Base-by-base conservation (phyloP, 78 protist genomes). In the Dictyostelium brefeldianum region DNA sequence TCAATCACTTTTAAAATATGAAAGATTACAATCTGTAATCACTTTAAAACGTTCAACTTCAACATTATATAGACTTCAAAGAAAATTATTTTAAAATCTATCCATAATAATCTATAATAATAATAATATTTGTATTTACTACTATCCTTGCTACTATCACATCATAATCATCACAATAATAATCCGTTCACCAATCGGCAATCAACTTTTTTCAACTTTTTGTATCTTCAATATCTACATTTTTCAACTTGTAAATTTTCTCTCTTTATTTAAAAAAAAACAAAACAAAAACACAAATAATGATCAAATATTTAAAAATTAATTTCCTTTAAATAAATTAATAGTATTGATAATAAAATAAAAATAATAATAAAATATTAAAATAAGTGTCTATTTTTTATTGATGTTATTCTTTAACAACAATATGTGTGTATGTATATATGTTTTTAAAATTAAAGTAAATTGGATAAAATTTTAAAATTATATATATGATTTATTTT, bases 1-100 rank as follows among this genome's bases (percentile, higher is more conserved):
- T 51, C 56, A 77, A 50, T 15, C 31, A 36, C 41, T 77, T 50
- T 77, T 43, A 43, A 77, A 77, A 77, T 27, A 27, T 29, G 57
- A 71, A 15, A 67, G 31, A 67, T 67, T 67, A 67, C 75, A 67
- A 67, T 67, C 75, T 10, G 50, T 67, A 15, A 31, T 31, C 15
- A 31, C 48, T 31, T 67, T 67, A 67, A 67, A 67, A 67, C 75
- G 75, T 67, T 67, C 75, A 67, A 67, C 75, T 15, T 67, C 75
- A 10, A 67, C 75, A 11, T 31, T 67, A 17, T 67, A 67, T 67
- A 67, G 75, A 67, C 75, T 67, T 31, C 75, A 67, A 67, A 67
- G 75, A 67, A 67, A 67, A 31, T 67, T 67, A 17, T 67, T 67
- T 36, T 67, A 67, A 67, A n/a, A 48, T 48, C 53, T 48, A 48